These are phyloP conservation scores for Oryza rufipogon DNA, from an alignment of 176 grass and related monocot genomes.

Conservation along the genomic window DNA sequence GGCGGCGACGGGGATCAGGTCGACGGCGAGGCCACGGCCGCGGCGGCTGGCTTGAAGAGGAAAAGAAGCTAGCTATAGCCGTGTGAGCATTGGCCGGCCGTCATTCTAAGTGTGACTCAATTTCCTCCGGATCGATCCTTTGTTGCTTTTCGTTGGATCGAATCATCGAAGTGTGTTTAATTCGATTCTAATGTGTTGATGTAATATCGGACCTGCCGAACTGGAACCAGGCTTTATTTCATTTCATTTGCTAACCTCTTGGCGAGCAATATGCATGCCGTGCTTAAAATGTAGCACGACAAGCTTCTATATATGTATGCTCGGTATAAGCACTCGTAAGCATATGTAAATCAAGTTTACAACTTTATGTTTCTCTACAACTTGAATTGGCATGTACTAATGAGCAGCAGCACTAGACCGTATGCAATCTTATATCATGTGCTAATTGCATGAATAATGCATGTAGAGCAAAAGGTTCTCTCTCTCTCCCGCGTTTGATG, in stretches of 20 bases:
- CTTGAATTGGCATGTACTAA: not conserved
- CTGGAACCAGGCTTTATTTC: not conserved
- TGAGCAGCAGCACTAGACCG: constrained; percentile 22
- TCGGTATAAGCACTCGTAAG: not conserved
- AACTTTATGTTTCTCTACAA: not conserved
- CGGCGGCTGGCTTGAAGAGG: constrained; percentile 32
- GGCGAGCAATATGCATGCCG: not conserved
- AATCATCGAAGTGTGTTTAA: not conserved
- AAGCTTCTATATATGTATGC: not conserved
- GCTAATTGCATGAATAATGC: not conserved
- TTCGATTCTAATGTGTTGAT: not conserved
- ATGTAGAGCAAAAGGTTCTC: not conserved
- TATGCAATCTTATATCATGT: not conserved
- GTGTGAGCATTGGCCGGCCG: not conserved
- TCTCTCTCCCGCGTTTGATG: too few relatives aligned
- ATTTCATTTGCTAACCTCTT: constrained; percentile 11
- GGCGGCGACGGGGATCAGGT: not conserved
- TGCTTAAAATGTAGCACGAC: constrained; percentile 4
- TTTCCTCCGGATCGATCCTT: too few relatives aligned
- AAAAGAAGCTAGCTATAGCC: constrained; percentile 39
- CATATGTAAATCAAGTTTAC: too few relatives aligned
- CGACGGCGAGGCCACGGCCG: not conserved
- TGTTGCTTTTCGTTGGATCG: not conserved
- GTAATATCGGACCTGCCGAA: not conserved
- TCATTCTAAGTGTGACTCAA: not conserved